A percentile compares a stretch with the other conserved stretches of the same genome.
Evolutionary conservation across 148 eudicot species (phyloP).

Genomic region (Beta vulgaris): DNA sequence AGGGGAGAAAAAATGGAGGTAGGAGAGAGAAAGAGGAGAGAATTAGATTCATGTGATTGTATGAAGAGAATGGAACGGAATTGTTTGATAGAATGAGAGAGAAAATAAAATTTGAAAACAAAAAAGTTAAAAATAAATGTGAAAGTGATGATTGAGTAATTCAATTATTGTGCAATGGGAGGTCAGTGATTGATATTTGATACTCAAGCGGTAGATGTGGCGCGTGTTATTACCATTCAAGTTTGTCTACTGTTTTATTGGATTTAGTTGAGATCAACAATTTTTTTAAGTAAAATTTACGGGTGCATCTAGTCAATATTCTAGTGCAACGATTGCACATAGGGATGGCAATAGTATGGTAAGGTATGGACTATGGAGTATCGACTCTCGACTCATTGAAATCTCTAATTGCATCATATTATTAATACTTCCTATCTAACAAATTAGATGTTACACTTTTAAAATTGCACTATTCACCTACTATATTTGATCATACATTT

Average conservation of each 20-base stretch:
- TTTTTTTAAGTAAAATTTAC: not conserved
- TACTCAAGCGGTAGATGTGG: not conserved
- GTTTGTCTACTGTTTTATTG: constrained; percentile 6
- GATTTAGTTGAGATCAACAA: constrained; percentile 2
- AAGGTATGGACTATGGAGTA: too few species aligned
- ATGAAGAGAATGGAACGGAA: constrained; percentile 29
- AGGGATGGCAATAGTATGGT: too few species aligned
- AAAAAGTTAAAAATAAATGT: not conserved
- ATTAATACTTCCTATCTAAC: too few species aligned
- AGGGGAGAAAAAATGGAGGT: not conserved
- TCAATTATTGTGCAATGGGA: not conserved
- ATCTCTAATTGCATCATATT: too few species aligned
- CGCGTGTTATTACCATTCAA: constrained; percentile 13
- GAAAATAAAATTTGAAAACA: not conserved
- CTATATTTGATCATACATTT: too few species aligned
- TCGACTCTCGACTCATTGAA: too few species aligned
- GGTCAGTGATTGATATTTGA: constrained; percentile 13
- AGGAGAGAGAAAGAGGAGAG: not conserved
- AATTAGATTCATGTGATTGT: constrained; percentile 25
- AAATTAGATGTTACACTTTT: too few species aligned
- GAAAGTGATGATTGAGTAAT: constrained; percentile 23
- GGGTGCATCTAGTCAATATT: not conserved
- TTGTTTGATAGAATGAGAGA: constrained; percentile 10
- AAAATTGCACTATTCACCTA: too few species aligned
- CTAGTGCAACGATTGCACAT: too few species aligned